phyloP scores from a whole-genome alignment of 2,329 filamentous ascomycete species.

The Rhytidhysteron rufulum region DNA sequence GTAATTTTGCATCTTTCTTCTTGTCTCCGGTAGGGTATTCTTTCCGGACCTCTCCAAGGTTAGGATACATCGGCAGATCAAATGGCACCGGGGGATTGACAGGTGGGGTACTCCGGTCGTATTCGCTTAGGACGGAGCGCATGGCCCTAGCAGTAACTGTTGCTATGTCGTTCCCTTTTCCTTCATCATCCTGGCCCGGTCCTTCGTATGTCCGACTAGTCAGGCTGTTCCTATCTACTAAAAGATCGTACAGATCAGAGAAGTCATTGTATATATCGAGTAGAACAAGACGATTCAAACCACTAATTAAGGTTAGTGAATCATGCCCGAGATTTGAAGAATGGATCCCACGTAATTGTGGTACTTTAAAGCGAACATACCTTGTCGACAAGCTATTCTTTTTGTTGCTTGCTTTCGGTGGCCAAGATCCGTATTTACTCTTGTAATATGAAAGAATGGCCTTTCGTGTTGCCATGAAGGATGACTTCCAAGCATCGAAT shows the following conservation, averaged over 20 bases:
- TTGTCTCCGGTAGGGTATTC: constrained; percentile 62
- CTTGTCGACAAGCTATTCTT: constrained; percentile 85
- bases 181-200: constrained; percentile 53
- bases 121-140: constrained; percentile 78
- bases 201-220: constrained; percentile 77
- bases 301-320: too few species aligned
- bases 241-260: constrained; percentile 79
- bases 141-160: constrained; percentile 63
- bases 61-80: constrained; percentile 75
- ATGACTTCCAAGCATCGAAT: constrained; percentile 78
- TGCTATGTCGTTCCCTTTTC: constrained; percentile 49
- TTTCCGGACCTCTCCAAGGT: constrained; percentile 61
- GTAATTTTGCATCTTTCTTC: constrained; percentile 72
- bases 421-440: constrained; percentile 70
- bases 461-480: constrained; percentile 70
- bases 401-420: constrained; percentile 85
- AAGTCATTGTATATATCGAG: constrained; percentile 82
- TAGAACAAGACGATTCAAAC: constrained; percentile 79
- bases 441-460: constrained; percentile 71
- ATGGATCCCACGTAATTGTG: too few species aligned
- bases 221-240: constrained; percentile 74
- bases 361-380: too few species aligned
- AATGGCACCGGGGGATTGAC: constrained; percentile 90
- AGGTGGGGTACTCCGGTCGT: constrained; percentile 82
- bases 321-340: too few species aligned